Percentiles rank a stretch among this genome's conserved stretches.
Conservation (phyloP, 371 early-diverging fungal species). For the Apophysomyces trapeziformis region DNA sequence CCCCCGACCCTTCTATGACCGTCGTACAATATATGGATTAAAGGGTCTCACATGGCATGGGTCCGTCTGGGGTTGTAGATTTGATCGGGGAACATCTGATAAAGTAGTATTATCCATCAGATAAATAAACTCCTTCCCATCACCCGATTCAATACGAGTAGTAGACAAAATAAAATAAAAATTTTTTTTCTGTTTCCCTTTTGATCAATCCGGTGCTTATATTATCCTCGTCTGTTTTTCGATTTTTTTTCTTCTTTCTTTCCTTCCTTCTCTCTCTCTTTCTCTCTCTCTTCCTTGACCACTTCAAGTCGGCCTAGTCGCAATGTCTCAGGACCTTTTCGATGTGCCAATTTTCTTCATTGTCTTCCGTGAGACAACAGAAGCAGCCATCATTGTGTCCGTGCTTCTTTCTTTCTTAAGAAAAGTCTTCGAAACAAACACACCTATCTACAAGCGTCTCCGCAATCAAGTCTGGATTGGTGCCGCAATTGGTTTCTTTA, state of each 20-base stretch:
- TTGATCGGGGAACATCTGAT: not conserved
- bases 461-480: constrained; percentile 74
- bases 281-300: not conserved
- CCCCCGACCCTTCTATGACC: constrained; percentile 1
- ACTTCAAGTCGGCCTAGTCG: not conserved
- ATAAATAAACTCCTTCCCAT: constrained; percentile 16
- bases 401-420: constrained; percentile 75
- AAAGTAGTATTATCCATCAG: constrained; percentile 3
- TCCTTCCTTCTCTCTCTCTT: not conserved
- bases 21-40: not conserved
- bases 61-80: constrained; percentile 2
- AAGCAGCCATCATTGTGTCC: constrained; percentile 83
- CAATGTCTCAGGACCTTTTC: constrained; percentile 55
- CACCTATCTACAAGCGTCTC: constrained; percentile 47
- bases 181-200: not conserved
- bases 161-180: constrained; percentile 10
- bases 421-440: constrained; percentile 58
- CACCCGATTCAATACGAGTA: not conserved
- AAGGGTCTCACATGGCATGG: not conserved
- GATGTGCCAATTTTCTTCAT: constrained; percentile 85
- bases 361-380: constrained; percentile 82
- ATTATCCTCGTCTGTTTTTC: not conserved
- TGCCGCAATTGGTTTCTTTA: constrained; percentile 56
- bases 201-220: not conserved
- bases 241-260: constrained; percentile 18